Conservation (phyloP, 1,139 yeast species). For the Suhomyces panamericanus region DNA sequence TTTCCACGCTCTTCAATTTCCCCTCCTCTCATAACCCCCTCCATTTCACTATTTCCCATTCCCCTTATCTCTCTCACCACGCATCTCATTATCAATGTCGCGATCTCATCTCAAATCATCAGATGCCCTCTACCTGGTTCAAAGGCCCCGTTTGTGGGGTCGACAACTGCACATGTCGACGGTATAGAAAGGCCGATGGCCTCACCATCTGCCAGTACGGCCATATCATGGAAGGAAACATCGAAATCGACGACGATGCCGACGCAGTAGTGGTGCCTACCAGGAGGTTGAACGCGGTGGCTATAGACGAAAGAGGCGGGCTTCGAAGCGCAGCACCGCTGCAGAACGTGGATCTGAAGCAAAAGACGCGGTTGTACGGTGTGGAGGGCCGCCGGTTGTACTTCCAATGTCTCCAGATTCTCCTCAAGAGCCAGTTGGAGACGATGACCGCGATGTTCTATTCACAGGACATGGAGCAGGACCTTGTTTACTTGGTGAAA, state of each 20-base stretch:
- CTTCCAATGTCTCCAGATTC: constrained; percentile 53
- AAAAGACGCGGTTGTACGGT: constrained; percentile 44
- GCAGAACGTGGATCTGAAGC: constrained; percentile 4
- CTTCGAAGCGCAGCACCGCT: constrained; percentile 12
- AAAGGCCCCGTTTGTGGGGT: constrained; percentile 86
- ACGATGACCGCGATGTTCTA: constrained; percentile 28
- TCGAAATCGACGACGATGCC: constrained; percentile 77
- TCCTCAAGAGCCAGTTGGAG: constrained; percentile 51
- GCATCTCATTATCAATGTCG: not conserved
- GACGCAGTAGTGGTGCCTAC: constrained; percentile 54
- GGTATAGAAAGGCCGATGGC: constrained; percentile 75
- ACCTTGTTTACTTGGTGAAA: constrained; percentile 16
- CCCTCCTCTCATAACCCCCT: too few relatives aligned
- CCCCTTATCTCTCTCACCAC: not conserved
- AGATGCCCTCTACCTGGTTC: constrained; percentile 42
- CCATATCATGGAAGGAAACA: constrained; percentile 79
- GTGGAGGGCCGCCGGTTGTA: constrained; percentile 48
- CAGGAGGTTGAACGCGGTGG: constrained; percentile 50
- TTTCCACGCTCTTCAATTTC: too few relatives aligned
- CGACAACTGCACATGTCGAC: constrained; percentile 80
- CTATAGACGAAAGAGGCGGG: constrained; percentile 16
- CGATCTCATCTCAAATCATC: not conserved
- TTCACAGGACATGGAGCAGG: constrained; percentile 12
- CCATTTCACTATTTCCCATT: not conserved
- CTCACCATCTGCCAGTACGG: constrained; percentile 83